phyloP scores from a whole-genome alignment of 2,329 filamentous ascomycete genomes.

The Drechslerella coelobrocha region DNA sequence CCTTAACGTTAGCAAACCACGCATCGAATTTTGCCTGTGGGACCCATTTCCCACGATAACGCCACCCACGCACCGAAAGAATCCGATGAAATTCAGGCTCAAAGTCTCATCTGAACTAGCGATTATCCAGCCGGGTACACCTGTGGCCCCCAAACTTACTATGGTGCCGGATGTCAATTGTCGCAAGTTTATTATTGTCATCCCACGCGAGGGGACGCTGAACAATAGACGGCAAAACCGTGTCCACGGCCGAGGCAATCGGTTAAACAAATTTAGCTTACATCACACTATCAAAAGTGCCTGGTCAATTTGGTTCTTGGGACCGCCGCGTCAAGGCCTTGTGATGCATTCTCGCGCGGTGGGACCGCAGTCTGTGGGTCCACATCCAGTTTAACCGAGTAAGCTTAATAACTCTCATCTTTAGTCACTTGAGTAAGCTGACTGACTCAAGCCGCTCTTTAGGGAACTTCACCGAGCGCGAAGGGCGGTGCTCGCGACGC shows the following conservation, averaged over 20 bases:
- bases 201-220: slow-evolving; percentile 11
- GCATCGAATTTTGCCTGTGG: background rate
- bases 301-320: background rate
- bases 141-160: slow-evolving; percentile 39
- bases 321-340: background rate
- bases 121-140: background rate
- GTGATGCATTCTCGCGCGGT: slow-evolving; percentile 9
- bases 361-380: slow-evolving; percentile 39
- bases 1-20: no score
- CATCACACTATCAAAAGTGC: background rate
- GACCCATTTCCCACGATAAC: background rate
- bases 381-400: slow-evolving; percentile 28
- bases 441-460: slow-evolving; percentile 7
- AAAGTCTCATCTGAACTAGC: background rate
- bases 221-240: slow-evolving; percentile 15
- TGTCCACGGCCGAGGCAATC: slow-evolving; percentile 19
- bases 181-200: slow-evolving; percentile 9
- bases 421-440: slow-evolving; percentile 26
- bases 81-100: background rate
- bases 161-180: slow-evolving; percentile 21
- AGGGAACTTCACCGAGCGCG: no score
- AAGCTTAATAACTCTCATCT: slow-evolving; percentile 20
- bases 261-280: slow-evolving; percentile 20
- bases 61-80: background rate
- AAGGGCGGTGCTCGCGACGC: no score